phyloP scores from a whole-genome alignment of 108 stramenopile genomes.

The Nannochloropsis salina region DNA sequence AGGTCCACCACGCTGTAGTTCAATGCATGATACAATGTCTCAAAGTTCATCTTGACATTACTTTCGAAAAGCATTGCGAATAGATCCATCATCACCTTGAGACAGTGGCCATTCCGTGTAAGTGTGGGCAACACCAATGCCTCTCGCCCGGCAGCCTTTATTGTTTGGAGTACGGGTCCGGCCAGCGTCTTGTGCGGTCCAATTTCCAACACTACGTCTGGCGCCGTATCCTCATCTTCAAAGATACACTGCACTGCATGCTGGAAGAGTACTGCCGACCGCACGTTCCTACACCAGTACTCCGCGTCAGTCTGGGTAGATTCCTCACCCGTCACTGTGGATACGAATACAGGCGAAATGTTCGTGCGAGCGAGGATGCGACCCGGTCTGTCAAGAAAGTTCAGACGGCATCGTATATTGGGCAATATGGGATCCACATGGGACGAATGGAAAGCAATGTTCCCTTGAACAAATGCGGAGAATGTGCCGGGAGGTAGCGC shows the following conservation, averaged over 20 bases:
- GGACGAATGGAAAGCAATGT: not conserved
- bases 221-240: not conserved
- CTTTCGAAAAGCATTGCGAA: not conserved
- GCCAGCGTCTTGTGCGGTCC: not conserved
- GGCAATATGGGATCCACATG: not conserved
- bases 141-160: not conserved
- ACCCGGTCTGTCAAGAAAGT: not conserved
- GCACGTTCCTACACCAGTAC: not conserved
- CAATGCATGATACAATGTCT: not conserved
- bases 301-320: not conserved
- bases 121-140: not conserved
- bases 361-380: not conserved
- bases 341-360: not conserved
- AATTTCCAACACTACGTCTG: not conserved
- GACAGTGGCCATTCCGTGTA: not conserved
- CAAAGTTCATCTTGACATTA: not conserved
- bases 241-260: not conserved
- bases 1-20: not conserved
- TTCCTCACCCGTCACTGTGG: not conserved
- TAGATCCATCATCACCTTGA: not conserved
- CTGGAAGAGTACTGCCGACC: not conserved
- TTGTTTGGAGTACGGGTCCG: not conserved
- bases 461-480: not conserved
- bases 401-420: not conserved
- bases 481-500: not conserved